Conservation (phyloP, 805 yeast species). For the Candida ulmi region DNA sequence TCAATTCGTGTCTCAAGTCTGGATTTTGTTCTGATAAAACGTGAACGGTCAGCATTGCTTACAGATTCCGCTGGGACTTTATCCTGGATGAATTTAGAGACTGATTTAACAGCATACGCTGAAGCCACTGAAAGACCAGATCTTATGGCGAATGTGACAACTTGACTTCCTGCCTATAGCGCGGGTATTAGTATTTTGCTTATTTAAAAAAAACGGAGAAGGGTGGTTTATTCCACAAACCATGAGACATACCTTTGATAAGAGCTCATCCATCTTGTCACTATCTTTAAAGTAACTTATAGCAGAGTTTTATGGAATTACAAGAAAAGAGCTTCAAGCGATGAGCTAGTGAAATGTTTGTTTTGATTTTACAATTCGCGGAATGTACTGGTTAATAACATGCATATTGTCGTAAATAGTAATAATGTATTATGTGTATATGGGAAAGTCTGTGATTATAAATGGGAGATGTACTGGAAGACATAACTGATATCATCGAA, state of each 20-base stretch:
- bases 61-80: conserved; percentile 39
- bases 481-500: conserved; percentile 74
- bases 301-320: too few species aligned
- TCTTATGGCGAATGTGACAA: conserved; percentile 72
- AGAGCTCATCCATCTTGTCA: conserved; percentile 34
- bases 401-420: too few species aligned
- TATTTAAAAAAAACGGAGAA: too few species aligned
- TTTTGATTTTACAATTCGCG: too few species aligned
- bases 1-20: conserved; percentile 52
- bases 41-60: conserved; percentile 30
- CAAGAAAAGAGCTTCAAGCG: too few species aligned
- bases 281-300: too few species aligned
- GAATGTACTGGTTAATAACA: too few species aligned
- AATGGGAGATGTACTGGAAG: conserved; percentile 89
- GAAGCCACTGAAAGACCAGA: conserved; percentile 75
- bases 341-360: too few species aligned
- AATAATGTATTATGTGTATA: too few species aligned
- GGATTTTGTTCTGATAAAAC: conserved; percentile 35
- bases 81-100: conserved; percentile 45
- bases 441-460: too few species aligned
- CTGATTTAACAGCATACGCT: conserved; percentile 62
- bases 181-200: too few species aligned
- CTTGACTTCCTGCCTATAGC: conserved; percentile 60
- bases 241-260: conserved; percentile 24
- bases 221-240: too few species aligned